Evolutionary conservation across 768 basidiomycete species (phyloP).

Genomic region (Lactarius vividus): DNA sequence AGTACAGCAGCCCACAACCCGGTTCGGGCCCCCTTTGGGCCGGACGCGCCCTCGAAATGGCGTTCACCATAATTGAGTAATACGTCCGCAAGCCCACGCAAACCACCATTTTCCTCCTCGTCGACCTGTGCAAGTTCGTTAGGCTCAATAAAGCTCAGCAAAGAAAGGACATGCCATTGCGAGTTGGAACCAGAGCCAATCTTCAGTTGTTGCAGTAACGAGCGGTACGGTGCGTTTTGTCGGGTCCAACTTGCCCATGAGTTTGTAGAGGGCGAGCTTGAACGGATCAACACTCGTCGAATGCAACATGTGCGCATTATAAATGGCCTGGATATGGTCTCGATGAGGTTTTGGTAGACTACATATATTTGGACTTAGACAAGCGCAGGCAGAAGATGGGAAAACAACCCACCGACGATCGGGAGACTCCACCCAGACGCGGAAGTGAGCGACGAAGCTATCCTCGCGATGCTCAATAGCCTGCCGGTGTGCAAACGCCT

Average conservation of each 20-base stretch:
- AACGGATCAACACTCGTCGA: slow-evolving; percentile 88
- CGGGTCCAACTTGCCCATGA: slow-evolving; percentile 91
- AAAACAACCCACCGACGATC: slow-evolving; percentile 61
- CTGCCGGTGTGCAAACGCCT: slow-evolving; percentile 66
- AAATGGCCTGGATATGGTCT: slow-evolving; percentile 76
- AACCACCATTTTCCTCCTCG: slow-evolving; percentile 76
- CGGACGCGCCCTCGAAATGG: slow-evolving; percentile 70
- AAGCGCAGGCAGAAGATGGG: not conserved
- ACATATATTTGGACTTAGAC: slow-evolving; percentile 11
- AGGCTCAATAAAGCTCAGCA: not conserved
- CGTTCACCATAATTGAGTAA: slow-evolving; percentile 76
- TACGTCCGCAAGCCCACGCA: slow-evolving; percentile 71
- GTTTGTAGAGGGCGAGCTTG: slow-evolving; percentile 93
- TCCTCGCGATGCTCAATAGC: slow-evolving; percentile 76
- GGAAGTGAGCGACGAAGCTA: slow-evolving; percentile 79
- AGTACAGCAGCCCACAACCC: slow-evolving; percentile 82
- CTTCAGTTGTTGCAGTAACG: slow-evolving; percentile 91
- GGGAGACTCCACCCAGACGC: slow-evolving; percentile 76
- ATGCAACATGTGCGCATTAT: slow-evolving; percentile 88
- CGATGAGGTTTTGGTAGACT: slow-evolving; percentile 72
- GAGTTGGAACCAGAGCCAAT: slow-evolving; percentile 98
- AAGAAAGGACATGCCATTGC: slow-evolving; percentile 56
- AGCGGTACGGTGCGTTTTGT: slow-evolving; percentile 71
- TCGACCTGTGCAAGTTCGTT: slow-evolving; percentile 50
- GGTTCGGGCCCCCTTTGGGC: slow-evolving; percentile 54